Evolutionary conservation across 768 basidiomycete genomes (phyloP).

Genomic region (Mycena latifolia): DNA sequence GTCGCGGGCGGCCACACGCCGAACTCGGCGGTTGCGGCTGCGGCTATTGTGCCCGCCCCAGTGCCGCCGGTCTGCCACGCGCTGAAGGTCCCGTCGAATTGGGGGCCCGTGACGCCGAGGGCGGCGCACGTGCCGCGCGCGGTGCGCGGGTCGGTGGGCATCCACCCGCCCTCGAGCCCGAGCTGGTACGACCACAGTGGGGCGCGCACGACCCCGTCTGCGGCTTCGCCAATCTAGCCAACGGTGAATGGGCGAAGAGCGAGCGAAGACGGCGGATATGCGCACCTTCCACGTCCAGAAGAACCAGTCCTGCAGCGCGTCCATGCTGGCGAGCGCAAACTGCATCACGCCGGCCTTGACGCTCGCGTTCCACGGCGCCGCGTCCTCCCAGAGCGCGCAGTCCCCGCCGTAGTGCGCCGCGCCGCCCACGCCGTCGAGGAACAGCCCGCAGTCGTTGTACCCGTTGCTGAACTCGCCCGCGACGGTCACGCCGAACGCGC

Average conservation of each 20-base stretch:
- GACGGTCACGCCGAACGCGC: too few relatives aligned
- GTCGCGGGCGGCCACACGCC: constrained; percentile 51
- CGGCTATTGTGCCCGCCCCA: constrained; percentile 25
- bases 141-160: too few relatives aligned
- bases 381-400: constrained; percentile 1
- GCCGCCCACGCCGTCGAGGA: too few relatives aligned
- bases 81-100: constrained; percentile 53
- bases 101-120: constrained; percentile 48
- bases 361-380: constrained; percentile 12
- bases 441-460: too few relatives aligned
- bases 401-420: constrained; percentile 17
- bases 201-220: constrained; percentile 45
- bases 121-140: constrained; percentile 64
- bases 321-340: too few relatives aligned
- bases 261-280: constrained; percentile 7
- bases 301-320: constrained; percentile 23
- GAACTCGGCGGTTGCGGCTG: constrained; percentile 40
- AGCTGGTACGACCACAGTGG: constrained; percentile 42
- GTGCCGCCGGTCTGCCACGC: constrained; percentile 73
- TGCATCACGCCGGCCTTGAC: constrained; percentile 12
- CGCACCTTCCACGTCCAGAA: constrained; percentile 30
- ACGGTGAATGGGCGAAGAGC: background rate
- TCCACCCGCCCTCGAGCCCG: constrained; percentile 65
- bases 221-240: constrained; percentile 13
- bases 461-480: too few relatives aligned